A percentile compares a stretch with the other conserved stretches of the same genome.
Conservation (phyloP, 2,329 filamentous ascomycete genomes). For the Elsinoe fawcettii region DNA sequence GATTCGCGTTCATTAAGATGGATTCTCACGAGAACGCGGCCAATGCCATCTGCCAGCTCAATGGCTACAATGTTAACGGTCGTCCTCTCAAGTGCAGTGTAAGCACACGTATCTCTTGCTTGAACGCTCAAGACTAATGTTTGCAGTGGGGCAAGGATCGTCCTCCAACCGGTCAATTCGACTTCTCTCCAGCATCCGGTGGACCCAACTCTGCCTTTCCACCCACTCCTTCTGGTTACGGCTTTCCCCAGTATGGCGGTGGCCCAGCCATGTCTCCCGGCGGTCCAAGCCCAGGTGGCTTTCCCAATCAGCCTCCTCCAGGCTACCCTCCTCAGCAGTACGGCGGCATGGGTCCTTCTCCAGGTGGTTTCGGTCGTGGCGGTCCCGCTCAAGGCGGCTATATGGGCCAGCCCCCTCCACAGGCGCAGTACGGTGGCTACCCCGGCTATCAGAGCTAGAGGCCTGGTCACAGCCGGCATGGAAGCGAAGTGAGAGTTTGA, state of each 20-base stretch:
- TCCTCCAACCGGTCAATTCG: conserved; percentile 73
- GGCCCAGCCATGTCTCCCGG: conserved; percentile 61
- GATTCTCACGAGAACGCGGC: conserved; percentile 96
- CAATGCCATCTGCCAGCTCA: conserved; percentile 96
- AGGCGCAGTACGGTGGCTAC: conserved; percentile 44
- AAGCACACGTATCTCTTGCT: conserved; percentile 42
- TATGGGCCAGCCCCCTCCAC: conserved; percentile 47
- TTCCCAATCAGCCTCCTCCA: conserved; percentile 46
- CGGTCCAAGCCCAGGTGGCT: conserved; percentile 31
- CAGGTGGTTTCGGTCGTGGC: conserved; percentile 78
- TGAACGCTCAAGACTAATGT: conserved; percentile 20
- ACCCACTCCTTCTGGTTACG: conserved; percentile 65
- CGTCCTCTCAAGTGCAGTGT: conserved; percentile 97
- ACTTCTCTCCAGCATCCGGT: conserved; percentile 71
- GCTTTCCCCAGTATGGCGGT: conserved; percentile 93
- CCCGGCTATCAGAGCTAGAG: conserved; percentile 54
- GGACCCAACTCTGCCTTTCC: conserved; percentile 63
- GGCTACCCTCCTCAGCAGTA: conserved; percentile 55
- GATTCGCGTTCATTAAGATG: conserved; percentile 99
- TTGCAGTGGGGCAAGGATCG: conserved; percentile 97
- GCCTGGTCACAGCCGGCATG: conserved; percentile 10
- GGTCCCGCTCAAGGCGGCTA: conserved; percentile 43
- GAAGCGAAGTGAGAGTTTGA: conserved; percentile 6
- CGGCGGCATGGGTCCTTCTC: conserved; percentile 53
- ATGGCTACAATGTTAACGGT: conserved; percentile 95